Evolutionary conservation across 2,329 filamentous ascomycete genomes (phyloP).

Genomic region (Aspergillus sp.): DNA sequence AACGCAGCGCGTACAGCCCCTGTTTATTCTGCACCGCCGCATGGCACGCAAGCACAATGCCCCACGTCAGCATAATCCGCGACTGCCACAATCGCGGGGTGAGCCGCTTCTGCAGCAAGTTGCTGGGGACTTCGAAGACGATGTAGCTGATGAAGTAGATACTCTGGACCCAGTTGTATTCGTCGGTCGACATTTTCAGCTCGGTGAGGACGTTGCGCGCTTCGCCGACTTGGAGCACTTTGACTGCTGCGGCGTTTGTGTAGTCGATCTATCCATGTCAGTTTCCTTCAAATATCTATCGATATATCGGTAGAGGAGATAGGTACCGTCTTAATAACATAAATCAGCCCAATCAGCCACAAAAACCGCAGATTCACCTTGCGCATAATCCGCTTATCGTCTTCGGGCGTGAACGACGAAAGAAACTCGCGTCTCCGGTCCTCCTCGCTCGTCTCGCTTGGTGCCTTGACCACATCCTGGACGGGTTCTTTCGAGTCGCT

Average conservation of each 20-base stretch:
- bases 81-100: conserved; percentile 14
- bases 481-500: background rate
- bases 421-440: conserved; percentile 11
- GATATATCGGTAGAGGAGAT: background rate
- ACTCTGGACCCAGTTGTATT: conserved; percentile 17
- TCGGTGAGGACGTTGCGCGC: conserved; percentile 11
- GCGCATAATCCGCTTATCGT: conserved; percentile 9
- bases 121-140: conserved; percentile 15
- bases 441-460: background rate
- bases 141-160: conserved; percentile 20
- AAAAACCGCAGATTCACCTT: conserved; percentile 15
- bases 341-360: conserved; percentile 12
- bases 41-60: conserved; percentile 13
- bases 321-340: conserved; percentile 14
- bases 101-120: conserved; percentile 12
- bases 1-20: conserved; percentile 11
- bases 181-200: conserved; percentile 8
- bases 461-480: background rate
- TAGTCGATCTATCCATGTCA: conserved; percentile 9
- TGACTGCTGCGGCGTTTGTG: conserved; percentile 13
- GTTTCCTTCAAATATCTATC: no score
- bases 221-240: conserved; percentile 13
- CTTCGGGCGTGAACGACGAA: conserved; percentile 11
- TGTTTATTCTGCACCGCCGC: conserved; percentile 14
- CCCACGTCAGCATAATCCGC: conserved; percentile 14